Evolutionary conservation across 2,329 filamentous ascomycete species (phyloP).

Genomic region (Davidsoniella virescens): DNA sequence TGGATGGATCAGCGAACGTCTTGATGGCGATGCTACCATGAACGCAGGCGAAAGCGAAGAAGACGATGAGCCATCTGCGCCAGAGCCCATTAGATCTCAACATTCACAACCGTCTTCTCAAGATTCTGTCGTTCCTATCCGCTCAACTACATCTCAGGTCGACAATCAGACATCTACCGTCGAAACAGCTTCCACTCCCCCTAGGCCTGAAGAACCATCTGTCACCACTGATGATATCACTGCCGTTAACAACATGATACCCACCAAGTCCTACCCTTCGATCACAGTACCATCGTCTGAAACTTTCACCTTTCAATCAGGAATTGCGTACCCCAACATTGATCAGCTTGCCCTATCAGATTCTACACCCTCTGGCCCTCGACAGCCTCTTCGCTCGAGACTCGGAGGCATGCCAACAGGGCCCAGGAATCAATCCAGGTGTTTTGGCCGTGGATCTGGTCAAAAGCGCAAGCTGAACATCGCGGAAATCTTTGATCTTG

Average conservation of each 20-base stretch:
- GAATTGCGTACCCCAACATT: conserved; percentile 40
- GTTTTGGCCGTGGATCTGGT: conserved; percentile 48
- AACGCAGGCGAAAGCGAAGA: conserved; percentile 51
- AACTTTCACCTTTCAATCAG: conserved; percentile 53
- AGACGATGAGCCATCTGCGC: conserved; percentile 43
- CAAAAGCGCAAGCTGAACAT: conserved; percentile 59
- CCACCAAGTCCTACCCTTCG: neutral
- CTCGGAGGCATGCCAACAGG: conserved; percentile 13
- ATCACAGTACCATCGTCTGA: conserved; percentile 37
- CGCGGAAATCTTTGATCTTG: conserved; percentile 59
- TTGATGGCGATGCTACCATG: conserved; percentile 43
- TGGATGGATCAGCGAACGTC: conserved; percentile 50
- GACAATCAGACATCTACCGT: conserved; percentile 15
- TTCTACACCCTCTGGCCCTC: conserved; percentile 20
- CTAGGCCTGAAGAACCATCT: neutral
- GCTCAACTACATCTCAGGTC: conserved; percentile 16
- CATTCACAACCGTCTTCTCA: conserved; percentile 6
- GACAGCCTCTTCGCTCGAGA: conserved; percentile 5
- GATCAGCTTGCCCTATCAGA: conserved; percentile 46
- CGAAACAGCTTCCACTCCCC: neutral
- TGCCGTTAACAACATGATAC: neutral
- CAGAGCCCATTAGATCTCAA: conserved; percentile 13
- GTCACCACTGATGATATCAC: neutral
- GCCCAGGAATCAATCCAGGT: conserved; percentile 18
- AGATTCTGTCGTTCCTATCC: conserved; percentile 16